phyloP scores from a whole-genome alignment of 1,284 basidiomycete genomes.

The Apiotrichum gracile region DNA sequence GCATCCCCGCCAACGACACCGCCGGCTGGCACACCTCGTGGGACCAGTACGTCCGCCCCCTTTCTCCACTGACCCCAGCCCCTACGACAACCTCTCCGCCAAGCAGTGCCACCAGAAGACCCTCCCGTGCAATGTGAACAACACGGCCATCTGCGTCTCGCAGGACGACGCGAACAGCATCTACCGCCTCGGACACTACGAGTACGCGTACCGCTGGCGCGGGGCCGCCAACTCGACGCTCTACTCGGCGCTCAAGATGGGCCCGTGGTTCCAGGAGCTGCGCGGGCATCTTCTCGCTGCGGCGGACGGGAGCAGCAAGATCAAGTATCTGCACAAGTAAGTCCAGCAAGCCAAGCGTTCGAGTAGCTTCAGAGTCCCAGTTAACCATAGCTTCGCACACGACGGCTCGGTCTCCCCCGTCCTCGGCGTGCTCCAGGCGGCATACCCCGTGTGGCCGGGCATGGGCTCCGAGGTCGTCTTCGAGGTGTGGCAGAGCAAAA shows the following conservation, averaged over 20 bases:
- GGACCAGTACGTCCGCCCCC: constrained; percentile 29
- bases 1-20: constrained; percentile 23
- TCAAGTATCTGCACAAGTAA: constrained; percentile 38
- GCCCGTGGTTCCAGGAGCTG: constrained; percentile 32
- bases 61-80: constrained; percentile 9
- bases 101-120: constrained; percentile 36
- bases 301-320: constrained; percentile 9
- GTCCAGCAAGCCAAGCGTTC: not conserved
- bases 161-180: constrained; percentile 32
- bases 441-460: constrained; percentile 36
- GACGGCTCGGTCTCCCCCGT: constrained; percentile 36
- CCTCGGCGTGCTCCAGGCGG: constrained; percentile 33
- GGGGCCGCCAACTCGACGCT: constrained; percentile 20
- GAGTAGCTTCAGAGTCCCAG: not conserved
- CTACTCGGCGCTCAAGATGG: constrained; percentile 31
- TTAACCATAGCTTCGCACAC: constrained; percentile 29
- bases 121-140: constrained; percentile 32
- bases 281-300: constrained; percentile 22
- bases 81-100: constrained; percentile 37
- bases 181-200: constrained; percentile 37
- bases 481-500: constrained; percentile 26
- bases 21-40: constrained; percentile 30
- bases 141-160: constrained; percentile 23
- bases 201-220: constrained; percentile 35
- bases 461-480: constrained; percentile 42